These are phyloP conservation scores for Neofusicoccum laricinum DNA, from an alignment of 2,329 filamentous ascomycete genomes.

Conservation along the genomic window DNA sequence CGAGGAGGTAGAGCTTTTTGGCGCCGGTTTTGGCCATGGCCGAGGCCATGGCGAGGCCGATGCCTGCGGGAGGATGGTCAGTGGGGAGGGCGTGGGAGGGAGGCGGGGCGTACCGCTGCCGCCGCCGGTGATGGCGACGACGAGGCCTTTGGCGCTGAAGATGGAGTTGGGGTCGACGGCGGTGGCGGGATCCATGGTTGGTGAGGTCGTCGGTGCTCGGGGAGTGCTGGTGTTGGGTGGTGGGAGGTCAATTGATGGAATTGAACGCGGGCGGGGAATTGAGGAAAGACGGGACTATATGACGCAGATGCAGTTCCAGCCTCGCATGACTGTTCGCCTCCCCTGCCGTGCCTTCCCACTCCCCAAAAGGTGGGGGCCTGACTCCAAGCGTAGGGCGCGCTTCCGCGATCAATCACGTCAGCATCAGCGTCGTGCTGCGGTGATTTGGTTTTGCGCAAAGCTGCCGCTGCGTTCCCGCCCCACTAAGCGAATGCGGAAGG, in stretches of 20 bases:
- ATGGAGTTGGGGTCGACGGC: conserved; percentile 32
- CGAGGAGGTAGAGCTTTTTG: conserved; percentile 45
- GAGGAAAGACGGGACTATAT: neutral
- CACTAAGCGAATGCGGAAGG: neutral
- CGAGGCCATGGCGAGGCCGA: conserved; percentile 40
- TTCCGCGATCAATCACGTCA: conserved; percentile 13
- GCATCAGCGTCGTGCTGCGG: neutral
- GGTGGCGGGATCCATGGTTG: conserved; percentile 34
- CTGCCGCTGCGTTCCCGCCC: no score
- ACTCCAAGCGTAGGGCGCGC: no score
- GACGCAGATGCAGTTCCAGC: neutral
- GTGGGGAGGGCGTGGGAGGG: conserved; percentile 20
- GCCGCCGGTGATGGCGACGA: conserved; percentile 42
- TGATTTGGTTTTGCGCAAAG: neutral
- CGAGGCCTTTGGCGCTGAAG: conserved; percentile 40
- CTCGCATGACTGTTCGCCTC: neutral
- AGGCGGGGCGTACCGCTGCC: conserved; percentile 34
- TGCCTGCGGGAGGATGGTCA: conserved; percentile 25
- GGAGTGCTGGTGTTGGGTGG: neutral
- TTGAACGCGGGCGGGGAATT: no score
- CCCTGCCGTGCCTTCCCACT: neutral
- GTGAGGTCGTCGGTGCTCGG: neutral
- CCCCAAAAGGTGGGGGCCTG: no score
- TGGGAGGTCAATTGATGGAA: neutral
- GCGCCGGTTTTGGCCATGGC: conserved; percentile 42